phyloP scores from a whole-genome alignment of 345 rosid genomes.

The Populus deltoides region DNA sequence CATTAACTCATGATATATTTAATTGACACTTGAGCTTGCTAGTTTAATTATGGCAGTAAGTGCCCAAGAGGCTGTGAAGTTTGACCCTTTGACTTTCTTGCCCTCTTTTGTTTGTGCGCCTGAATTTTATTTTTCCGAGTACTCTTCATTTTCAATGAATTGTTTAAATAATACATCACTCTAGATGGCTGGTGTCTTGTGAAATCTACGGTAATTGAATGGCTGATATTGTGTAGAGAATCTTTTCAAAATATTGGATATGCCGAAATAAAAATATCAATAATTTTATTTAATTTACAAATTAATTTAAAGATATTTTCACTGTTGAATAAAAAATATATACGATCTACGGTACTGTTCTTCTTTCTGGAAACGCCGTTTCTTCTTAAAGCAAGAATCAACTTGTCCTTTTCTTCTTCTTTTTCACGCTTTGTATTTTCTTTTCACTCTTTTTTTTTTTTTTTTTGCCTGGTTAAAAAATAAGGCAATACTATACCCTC shows the following conservation, averaged over 20 bases:
- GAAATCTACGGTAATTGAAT: too few species aligned
- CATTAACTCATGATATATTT: constrained; percentile 18
- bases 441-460: too few species aligned
- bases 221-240: background rate
- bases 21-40: constrained; percentile 27
- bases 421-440: too few species aligned
- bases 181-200: background rate
- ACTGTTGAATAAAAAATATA: too few species aligned
- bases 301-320: too few species aligned
- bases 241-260: too few species aligned
- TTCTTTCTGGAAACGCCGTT: too few species aligned
- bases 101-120: background rate
- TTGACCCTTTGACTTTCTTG: constrained; percentile 46
- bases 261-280: too few species aligned
- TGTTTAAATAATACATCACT: background rate
- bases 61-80: constrained; percentile 22
- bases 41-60: constrained; percentile 21
- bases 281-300: too few species aligned
- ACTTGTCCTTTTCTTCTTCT: too few species aligned
- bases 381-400: too few species aligned
- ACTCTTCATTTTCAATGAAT: background rate
- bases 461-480: background rate
- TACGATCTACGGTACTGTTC: too few species aligned
- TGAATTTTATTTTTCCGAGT: background rate
- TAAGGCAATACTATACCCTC: background rate